Percentiles rank a stretch among this genome's conserved stretches.
Conservation (phyloP, 768 basidiomycete genomes). For the Pleurotus eryngii region DNA sequence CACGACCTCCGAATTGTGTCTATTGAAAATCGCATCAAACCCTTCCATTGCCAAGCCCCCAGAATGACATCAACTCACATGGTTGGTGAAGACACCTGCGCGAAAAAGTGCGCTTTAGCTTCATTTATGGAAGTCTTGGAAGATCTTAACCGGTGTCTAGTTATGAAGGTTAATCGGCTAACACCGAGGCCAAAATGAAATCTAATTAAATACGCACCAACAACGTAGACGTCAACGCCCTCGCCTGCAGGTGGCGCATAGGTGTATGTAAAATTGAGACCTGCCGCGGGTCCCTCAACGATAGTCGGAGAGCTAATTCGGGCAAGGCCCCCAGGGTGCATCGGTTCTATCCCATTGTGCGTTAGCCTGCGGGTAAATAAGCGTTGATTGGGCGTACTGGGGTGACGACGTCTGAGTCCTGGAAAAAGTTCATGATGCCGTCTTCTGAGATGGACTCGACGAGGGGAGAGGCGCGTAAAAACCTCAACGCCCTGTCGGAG, state of each 20-base stretch:
- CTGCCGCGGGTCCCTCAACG: constrained; percentile 12
- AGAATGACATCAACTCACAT: constrained; percentile 15
- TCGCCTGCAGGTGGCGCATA: constrained; percentile 30
- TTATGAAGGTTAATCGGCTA: background rate
- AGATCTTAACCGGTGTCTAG: constrained; percentile 17
- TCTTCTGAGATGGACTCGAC: constrained; percentile 29
- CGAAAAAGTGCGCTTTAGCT: background rate
- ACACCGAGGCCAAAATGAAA: background rate
- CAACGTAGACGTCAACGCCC: constrained; percentile 30
- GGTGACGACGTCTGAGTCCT: constrained; percentile 6
- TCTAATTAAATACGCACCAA: constrained; percentile 34
- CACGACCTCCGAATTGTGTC: constrained; percentile 39
- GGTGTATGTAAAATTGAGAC: constrained; percentile 21
- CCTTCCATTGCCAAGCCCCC: too few relatives aligned
- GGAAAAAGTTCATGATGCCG: constrained; percentile 22
- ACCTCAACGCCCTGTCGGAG: constrained; percentile 18
- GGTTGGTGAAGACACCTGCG: constrained; percentile 19
- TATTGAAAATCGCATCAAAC: constrained; percentile 6
- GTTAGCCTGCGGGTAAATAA: background rate
- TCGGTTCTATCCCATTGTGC: constrained; percentile 16
- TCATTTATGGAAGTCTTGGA: too few relatives aligned
- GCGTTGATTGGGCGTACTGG: background rate
- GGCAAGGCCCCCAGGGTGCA: constrained; percentile 31
- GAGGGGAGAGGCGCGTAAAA: constrained; percentile 20
- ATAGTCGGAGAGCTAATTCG: constrained; percentile 19